Base-by-base conservation (phyloP, 1,284 basidiomycete genomes). In the Fistulina hepatica region DNA sequence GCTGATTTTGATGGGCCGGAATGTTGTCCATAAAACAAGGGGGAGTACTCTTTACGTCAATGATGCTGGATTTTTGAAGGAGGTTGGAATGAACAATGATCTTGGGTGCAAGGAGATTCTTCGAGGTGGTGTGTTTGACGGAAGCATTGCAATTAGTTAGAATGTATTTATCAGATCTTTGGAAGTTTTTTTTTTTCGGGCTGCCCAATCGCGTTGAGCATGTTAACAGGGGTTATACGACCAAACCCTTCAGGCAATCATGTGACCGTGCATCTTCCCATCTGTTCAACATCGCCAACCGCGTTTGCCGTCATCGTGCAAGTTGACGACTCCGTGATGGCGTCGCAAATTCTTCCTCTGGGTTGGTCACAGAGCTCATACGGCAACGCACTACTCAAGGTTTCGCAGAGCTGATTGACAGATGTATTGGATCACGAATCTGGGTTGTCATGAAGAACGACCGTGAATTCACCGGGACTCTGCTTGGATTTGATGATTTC, bases 391-490 rank as follows among this genome's bases (percentile, higher is more conserved):
- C 38, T 19, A 35, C 30, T 39, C 32, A 45, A 33, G n/a, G 19
- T 17, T 39, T 22, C 13, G 33, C 47, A 91, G 88, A 97, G 59
- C 70, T 97, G 32, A 91, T 97, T 52, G 92, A 97, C 60, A 74
- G 83, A 56, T 95, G 92, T 55, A 95, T 94, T 55, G 92, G 92
- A 41, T 91, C 86, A 24, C 74, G 78, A 38, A 92, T 97, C 55
- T 93, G 89, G 88, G 92, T 97, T 49, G 77, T 97, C 58, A 94
- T 93, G 86, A 95, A 95, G 67, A 82, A 76, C 47, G 90, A 97
- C 47, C 80, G 89, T 38, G 92, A 97, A 64, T 95, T 95, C 62
- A 88, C 84, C 12, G 94, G 94, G n/a, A 97, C 81, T 3, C 66
- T 98, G 34, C 73, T 94, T 30, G 94, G 95, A 3, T 98, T 98